phyloP scores from a whole-genome alignment of 768 basidiomycete species.

The Suillus ampliporus region DNA sequence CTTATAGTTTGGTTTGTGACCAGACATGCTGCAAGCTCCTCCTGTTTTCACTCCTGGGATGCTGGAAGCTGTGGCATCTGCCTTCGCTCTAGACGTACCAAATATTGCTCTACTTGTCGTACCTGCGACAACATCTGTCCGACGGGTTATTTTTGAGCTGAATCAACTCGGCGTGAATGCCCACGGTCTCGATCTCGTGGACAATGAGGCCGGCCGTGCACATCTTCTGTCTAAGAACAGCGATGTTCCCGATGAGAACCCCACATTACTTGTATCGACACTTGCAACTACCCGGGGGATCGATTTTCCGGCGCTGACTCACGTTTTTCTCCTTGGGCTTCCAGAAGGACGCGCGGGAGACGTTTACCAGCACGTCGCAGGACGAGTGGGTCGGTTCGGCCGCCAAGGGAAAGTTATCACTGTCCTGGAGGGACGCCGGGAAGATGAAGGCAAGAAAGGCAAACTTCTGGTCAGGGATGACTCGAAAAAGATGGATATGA shows the following conservation, averaged over 20 bases:
- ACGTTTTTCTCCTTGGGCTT: conserved; percentile 76
- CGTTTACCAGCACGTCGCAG: conserved; percentile 71
- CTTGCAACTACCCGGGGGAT: conserved; percentile 74
- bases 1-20: conserved; percentile 16
- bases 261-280: conserved; percentile 70
- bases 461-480: conserved; percentile 36
- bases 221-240: conserved; percentile 46
- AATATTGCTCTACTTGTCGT: conserved; percentile 70
- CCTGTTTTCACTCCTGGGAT: conserved; percentile 60
- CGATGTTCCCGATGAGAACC: conserved; percentile 48
- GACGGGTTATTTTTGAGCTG: conserved; percentile 68
- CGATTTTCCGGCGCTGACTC: conserved; percentile 71
- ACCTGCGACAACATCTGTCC: conserved; percentile 63
- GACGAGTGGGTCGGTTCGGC: conserved; percentile 78
- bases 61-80: conserved; percentile 71
- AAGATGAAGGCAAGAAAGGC: conserved; percentile 34
- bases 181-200: conserved; percentile 58
- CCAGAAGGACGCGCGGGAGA: conserved; percentile 58
- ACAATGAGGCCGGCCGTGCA: conserved; percentile 46
- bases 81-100: conserved; percentile 77
- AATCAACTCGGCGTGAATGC: conserved; percentile 71
- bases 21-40: conserved; percentile 51
- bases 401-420: conserved; percentile 68
- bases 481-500: conserved; percentile 46
- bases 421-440: conserved; percentile 51